A percentile compares a stretch with the other conserved stretches of the same genome.
Evolutionary conservation across 2,329 filamentous ascomycete genomes (phyloP).

Genomic region (Claviceps paspali): DNA sequence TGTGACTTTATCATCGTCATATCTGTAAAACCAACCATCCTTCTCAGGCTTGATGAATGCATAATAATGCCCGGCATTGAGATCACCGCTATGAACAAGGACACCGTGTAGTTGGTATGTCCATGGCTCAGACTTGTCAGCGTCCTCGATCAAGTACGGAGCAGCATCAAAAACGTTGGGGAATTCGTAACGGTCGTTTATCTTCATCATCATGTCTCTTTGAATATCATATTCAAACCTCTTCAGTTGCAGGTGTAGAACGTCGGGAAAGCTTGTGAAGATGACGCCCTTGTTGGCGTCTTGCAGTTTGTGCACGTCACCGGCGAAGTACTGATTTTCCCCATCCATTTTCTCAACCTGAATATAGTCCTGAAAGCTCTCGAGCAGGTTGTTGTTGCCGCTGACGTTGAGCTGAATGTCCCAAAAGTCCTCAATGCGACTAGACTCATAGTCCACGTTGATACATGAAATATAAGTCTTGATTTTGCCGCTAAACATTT

Average conservation of each 20-base stretch:
- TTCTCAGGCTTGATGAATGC: constrained; percentile 89
- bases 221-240: constrained; percentile 97
- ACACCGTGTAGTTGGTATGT: constrained; percentile 89
- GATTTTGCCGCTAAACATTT: constrained; percentile 92
- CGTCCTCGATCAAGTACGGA: constrained; percentile 73
- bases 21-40: constrained; percentile 90
- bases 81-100: constrained; percentile 86
- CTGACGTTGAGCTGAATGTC: constrained; percentile 95
- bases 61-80: constrained; percentile 97
- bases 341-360: constrained; percentile 94
- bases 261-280: constrained; percentile 86
- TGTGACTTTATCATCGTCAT: constrained; percentile 96
- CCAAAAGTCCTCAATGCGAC: constrained; percentile 94
- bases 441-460: constrained; percentile 95
- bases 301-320: constrained; percentile 78
- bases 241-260: constrained; percentile 89
- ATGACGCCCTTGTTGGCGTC: constrained; percentile 97
- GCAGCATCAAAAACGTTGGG: constrained; percentile 71
- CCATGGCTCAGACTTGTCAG: constrained; percentile 79
- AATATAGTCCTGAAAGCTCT: constrained; percentile 93
- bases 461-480: constrained; percentile 99
- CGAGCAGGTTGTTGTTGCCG: constrained; percentile 81
- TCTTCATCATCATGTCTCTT: constrained; percentile 96
- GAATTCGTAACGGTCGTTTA: constrained; percentile 86
- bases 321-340: constrained; percentile 95